Percentiles rank a stretch among this genome's conserved stretches.
Conservation (phyloP, 331 rosid species). For the Dryas integrifolia region DNA sequence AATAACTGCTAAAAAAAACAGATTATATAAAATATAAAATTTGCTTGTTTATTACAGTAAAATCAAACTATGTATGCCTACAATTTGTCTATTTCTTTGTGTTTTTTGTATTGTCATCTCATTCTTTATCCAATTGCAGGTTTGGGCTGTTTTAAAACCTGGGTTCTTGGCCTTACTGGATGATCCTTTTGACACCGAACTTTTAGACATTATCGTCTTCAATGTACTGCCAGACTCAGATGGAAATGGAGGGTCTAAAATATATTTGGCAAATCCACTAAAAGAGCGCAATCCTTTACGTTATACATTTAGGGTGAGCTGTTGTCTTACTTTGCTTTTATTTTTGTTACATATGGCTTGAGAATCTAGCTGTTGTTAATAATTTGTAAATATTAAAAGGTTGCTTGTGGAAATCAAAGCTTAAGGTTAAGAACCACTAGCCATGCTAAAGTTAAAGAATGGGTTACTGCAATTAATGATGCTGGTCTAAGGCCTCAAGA, state of each 20-base stretch:
- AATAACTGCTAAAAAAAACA: background rate
- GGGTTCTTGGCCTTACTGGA: conserved; percentile 51
- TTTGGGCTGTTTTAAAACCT: conserved; percentile 54
- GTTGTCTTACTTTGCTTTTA: background rate
- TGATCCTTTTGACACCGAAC: conserved; percentile 42
- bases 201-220: conserved; percentile 43
- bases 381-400: conserved; percentile 30
- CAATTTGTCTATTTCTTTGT: background rate
- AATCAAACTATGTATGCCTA: background rate
- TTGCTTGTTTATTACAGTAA: background rate
- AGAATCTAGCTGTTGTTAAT: background rate
- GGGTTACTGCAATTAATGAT: conserved; percentile 43
- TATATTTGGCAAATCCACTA: conserved; percentile 36
- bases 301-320: conserved; percentile 37
- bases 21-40: background rate
- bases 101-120: background rate
- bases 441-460: conserved; percentile 37
- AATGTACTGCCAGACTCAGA: conserved; percentile 32
- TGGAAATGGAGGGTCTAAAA: conserved; percentile 23
- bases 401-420: conserved; percentile 36
- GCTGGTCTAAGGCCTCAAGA: conserved; percentile 40
- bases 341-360: background rate
- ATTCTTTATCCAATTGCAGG: conserved; percentile 32
- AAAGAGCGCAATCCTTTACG: conserved; percentile 42
- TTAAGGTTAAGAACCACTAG: conserved; percentile 40